Percentiles rank a stretch among this genome's conserved stretches.
Conservation (phyloP, 805 yeast genomes). For the Candida anglica region DNA sequence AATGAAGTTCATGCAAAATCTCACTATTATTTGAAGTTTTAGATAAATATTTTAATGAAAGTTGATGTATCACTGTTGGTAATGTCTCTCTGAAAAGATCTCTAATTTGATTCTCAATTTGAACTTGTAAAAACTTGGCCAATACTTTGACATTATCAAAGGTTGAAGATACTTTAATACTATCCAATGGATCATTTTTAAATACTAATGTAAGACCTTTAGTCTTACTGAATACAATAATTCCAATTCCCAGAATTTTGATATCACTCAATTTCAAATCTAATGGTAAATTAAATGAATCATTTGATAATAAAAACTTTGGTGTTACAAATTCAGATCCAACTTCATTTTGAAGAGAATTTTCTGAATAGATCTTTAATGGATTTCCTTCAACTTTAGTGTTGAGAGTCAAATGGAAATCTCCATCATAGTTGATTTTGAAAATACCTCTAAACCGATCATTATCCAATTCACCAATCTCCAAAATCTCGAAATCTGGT, state of each 20-base stretch:
- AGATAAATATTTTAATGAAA: constrained; percentile 55
- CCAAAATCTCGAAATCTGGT: constrained; percentile 74
- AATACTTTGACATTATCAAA: constrained; percentile 81
- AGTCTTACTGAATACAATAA: constrained; percentile 74
- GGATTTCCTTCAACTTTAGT: constrained; percentile 86
- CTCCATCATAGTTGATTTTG: constrained; percentile 72
- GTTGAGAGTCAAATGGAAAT: constrained; percentile 67
- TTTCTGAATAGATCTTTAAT: constrained; percentile 58
- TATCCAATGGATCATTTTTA: constrained; percentile 83
- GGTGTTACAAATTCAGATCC: constrained; percentile 55
- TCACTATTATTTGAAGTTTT: constrained; percentile 15
- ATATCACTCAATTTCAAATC: constrained; percentile 72
- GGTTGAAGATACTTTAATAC: constrained; percentile 79
- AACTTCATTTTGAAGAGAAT: constrained; percentile 33
- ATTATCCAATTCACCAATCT: constrained; percentile 73
- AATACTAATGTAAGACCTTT: constrained; percentile 85
- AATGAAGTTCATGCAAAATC: constrained; percentile 16
- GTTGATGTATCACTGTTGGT: constrained; percentile 74
- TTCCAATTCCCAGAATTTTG: constrained; percentile 73
- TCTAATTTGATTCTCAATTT: constrained; percentile 76
- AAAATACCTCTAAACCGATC: constrained; percentile 81
- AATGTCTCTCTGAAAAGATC: constrained; percentile 79
- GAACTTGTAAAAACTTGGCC: constrained; percentile 77
- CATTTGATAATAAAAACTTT: constrained; percentile 57
- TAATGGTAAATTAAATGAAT: constrained; percentile 73